These are phyloP conservation scores for Kodamaea fukazawae DNA, from an alignment of 805 yeast genomes.

Conservation along the genomic window DNA sequence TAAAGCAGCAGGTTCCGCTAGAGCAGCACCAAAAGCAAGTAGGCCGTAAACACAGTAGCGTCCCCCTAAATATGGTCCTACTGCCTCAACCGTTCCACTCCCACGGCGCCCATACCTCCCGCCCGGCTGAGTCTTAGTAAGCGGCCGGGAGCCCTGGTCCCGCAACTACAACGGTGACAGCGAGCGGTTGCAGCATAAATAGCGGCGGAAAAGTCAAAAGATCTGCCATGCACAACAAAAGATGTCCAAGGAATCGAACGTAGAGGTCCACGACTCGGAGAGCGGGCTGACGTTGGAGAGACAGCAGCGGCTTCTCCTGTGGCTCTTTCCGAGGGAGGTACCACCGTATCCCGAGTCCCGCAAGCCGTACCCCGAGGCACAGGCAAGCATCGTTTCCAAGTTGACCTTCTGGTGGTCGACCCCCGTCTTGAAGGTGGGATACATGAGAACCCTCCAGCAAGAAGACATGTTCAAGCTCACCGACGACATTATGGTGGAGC, in stretches of 20 bases:
- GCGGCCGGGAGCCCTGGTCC: no score
- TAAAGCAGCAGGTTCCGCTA: no score
- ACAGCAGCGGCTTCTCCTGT: slow-evolving; percentile 34
- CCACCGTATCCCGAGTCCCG: slow-evolving; percentile 57
- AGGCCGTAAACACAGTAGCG: no score
- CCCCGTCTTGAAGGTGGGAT: slow-evolving; percentile 64
- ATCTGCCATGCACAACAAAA: neutral
- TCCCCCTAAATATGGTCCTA: no score
- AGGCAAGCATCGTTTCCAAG: slow-evolving; percentile 38
- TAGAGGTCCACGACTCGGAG: no score
- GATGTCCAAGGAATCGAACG: no score
- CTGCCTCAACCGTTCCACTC: no score
- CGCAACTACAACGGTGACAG: no score
- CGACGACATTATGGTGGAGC: slow-evolving; percentile 26
- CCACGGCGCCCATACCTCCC: no score
- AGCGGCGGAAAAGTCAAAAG: neutral
- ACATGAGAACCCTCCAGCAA: slow-evolving; percentile 65
- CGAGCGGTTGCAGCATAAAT: no score
- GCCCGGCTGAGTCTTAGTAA: no score
- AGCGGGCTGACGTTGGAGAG: neutral
- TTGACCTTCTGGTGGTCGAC: slow-evolving; percentile 60
- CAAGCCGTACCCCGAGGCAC: slow-evolving; percentile 39
- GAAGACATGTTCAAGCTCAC: slow-evolving; percentile 47
- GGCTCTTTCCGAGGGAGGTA: slow-evolving; percentile 34
- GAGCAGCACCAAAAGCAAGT: no score